phyloP scores from a whole-genome alignment of 1,139 yeast species.

The Nakaseomyces delphensis region DNA sequence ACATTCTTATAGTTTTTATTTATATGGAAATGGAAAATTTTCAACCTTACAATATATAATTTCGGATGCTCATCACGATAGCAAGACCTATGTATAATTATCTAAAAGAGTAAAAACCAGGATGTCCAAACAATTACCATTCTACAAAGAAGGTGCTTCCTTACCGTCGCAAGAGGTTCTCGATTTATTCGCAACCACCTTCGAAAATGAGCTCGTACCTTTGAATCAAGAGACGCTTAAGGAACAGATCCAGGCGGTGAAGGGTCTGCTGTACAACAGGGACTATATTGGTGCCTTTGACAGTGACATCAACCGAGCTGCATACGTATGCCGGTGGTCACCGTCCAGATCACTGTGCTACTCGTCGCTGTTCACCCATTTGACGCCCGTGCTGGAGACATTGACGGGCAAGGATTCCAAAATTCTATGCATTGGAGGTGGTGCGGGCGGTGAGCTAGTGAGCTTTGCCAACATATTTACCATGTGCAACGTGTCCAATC shows the following conservation, averaged over 20 bases:
- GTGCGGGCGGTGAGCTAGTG: conserved; percentile 78
- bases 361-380: conserved; percentile 50
- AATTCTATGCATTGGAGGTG: conserved; percentile 72
- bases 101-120: too few relatives aligned
- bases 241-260: conserved; percentile 55
- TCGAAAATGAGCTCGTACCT: conserved; percentile 37
- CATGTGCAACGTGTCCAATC: conserved; percentile 25
- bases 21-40: too few relatives aligned
- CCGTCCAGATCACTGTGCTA: conserved; percentile 75
- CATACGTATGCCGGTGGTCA: conserved; percentile 79
- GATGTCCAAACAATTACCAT: conserved; percentile 17
- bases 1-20: too few relatives aligned
- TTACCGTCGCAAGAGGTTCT: conserved; percentile 38
- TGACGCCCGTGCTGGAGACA: conserved; percentile 29
- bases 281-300: conserved; percentile 65
- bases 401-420: conserved; percentile 19
- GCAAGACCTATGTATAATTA: too few relatives aligned
- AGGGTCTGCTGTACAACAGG: conserved; percentile 58
- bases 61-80: too few relatives aligned
- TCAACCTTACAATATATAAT: too few relatives aligned
- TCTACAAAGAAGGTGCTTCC: conserved; percentile 17
- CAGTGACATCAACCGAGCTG: conserved; percentile 53
- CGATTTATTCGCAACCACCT: conserved; percentile 42
- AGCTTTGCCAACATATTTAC: conserved; percentile 58
- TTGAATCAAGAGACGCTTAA: conserved; percentile 17